phyloP scores from a whole-genome alignment of 805 yeast genomes.

The Lachancea nothofagi region DNA sequence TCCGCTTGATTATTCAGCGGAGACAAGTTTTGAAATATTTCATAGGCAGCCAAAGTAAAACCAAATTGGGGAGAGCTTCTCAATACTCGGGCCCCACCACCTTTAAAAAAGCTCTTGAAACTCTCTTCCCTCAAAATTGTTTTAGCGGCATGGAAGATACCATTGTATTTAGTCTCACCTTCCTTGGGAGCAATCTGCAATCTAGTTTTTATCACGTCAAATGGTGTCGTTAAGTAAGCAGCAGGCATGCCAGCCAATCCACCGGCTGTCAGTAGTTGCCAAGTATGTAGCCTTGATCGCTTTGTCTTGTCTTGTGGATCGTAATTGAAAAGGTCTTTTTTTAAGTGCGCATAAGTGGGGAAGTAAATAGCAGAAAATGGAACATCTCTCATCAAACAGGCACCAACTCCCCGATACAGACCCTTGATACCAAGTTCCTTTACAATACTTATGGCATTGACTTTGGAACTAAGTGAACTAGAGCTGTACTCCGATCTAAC shows the following conservation, averaged over 20 bases:
- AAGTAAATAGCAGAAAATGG: constrained; percentile 96
- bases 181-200: constrained; percentile 75
- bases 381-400: constrained; percentile 90
- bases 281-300: constrained; percentile 57
- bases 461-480: constrained; percentile 35
- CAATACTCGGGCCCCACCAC: constrained; percentile 90
- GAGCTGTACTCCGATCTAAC: constrained; percentile 70
- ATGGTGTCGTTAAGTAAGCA: constrained; percentile 93
- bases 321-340: constrained; percentile 72
- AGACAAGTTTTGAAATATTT: constrained; percentile 70
- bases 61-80: constrained; percentile 98
- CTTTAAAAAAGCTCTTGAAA: constrained; percentile 82
- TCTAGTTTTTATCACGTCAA: constrained; percentile 94
- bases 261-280: constrained; percentile 84
- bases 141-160: constrained; percentile 70
- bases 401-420: constrained; percentile 83
- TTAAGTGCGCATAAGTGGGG: constrained; percentile 93
- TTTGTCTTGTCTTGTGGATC: constrained; percentile 65
- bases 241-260: constrained; percentile 98
- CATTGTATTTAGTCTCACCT: constrained; percentile 72
- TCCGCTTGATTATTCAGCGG: constrained; percentile 46
- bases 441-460: constrained; percentile 54
- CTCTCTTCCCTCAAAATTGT: constrained; percentile 82
- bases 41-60: constrained; percentile 95
- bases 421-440: constrained; percentile 78